Percentiles rank a stretch among this genome's conserved stretches.
phyloP scores from a whole-genome alignment of 176 grass and related monocot genomes.

The Cenchrus americanus region DNA sequence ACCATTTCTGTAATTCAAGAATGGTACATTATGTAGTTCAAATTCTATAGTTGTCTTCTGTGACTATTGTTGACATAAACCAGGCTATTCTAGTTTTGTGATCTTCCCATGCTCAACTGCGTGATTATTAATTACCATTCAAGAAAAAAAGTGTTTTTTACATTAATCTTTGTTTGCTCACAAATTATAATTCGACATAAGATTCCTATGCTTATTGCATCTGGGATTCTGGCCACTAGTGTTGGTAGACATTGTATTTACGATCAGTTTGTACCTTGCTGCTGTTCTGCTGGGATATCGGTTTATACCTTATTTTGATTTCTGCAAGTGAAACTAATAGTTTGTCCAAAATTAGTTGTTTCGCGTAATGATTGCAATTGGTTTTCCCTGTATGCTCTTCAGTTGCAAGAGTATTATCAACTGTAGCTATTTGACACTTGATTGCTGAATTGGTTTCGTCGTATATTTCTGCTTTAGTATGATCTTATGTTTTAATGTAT shows the following conservation, averaged over 20 bases:
- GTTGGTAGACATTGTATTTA: not conserved
- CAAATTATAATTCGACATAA: not conserved
- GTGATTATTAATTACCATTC: not conserved
- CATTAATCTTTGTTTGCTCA: constrained; percentile 5
- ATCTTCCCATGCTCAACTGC: not conserved
- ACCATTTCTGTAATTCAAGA: not conserved
- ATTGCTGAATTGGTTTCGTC: not conserved
- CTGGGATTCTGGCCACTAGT: not conserved
- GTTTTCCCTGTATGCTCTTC: not conserved
- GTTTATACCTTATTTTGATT: not conserved
- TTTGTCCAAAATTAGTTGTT: not conserved
- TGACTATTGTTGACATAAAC: not conserved
- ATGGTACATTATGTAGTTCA: not conserved
- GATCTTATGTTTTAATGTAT: not conserved
- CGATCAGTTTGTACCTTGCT: not conserved
- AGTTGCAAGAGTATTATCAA: not conserved
- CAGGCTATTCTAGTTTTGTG: not conserved
- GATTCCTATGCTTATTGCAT: not conserved
- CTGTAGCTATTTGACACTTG: constrained; percentile 17
- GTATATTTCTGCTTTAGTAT: not conserved
- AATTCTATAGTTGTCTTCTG: not conserved
- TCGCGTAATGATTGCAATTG: not conserved
- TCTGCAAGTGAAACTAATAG: not conserved
- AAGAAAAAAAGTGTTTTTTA: not conserved
- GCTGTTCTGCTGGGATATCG: not conserved